Base-by-base conservation (phyloP, 495 filamentous ascomycete genomes). In the Clavariopsis aquatica region DNA sequence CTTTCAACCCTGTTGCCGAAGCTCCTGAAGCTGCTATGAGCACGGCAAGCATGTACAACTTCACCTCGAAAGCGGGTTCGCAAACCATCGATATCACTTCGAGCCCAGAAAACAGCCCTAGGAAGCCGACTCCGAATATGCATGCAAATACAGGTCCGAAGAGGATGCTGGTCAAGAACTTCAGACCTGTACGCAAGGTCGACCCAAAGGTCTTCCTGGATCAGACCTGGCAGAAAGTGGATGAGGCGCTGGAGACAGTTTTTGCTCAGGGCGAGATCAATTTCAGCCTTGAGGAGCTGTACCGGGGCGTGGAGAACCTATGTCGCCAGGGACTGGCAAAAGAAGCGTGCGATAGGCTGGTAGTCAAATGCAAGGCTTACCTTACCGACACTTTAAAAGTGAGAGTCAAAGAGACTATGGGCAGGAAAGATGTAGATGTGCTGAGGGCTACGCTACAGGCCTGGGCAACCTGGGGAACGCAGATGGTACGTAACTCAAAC, bases 81-180 rank as follows among this genome's bases (percentile, higher is more conserved):
- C 52, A 62, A 19, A 43, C 61, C 12, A 41, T 67, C n/a, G 64
- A 66, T 49, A 49, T 66, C 6, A 60, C 22, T 13, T 57, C 52
- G 41, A 63, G 68, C 26, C 55, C 55, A 46, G 64, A 64, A 3
- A 57, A 49, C 31, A 13, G 57, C 64, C 34, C 67, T 1, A 24
- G 7, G 47, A 49, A 49, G 47, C n/a, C 41, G 13, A 56, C 54
- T 45, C 59, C 53, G 5, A 75, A 73, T 62, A 79, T 86, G 62
- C 80, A 84, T 66, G 79, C 84, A 9, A 80, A 84, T 62, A 74
- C 74, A 4, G 89, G 89, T 22, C 81, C 89, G n/a, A 91, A 89
- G 78, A 93, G 87, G 76, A 82, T 98, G 12, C 82, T 88, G 1
- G 87, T 98, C 56, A 95, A 94, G 82, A 96, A 96, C 71, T 81